Conservation (phyloP, 2,329 filamentous ascomycete genomes). For the Penicillium rolfsii region DNA sequence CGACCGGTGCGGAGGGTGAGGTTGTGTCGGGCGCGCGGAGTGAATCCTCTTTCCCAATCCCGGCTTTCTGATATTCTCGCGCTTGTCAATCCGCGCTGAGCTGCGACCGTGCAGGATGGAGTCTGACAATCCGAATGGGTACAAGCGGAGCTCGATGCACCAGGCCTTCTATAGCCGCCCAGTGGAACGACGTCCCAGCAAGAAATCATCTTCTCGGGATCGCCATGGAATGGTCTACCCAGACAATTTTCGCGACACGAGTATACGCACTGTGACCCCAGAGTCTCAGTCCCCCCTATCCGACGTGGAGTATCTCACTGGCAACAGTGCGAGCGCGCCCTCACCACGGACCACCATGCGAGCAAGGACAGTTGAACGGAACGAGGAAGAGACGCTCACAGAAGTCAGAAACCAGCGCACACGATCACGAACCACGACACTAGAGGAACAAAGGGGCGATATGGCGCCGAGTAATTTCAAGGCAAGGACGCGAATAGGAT, state of each 20-base stretch:
- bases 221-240: conserved; percentile 52
- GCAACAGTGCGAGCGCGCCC: conserved; percentile 36
- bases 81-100: conserved; percentile 21
- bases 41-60: conserved; percentile 31
- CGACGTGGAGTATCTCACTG: conserved; percentile 40
- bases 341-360: conserved; percentile 44
- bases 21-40: conserved; percentile 30
- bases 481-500: conserved; percentile 44
- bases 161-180: conserved; percentile 45
- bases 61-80: conserved; percentile 23
- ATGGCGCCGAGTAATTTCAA: conserved; percentile 40
- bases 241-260: conserved; percentile 49
- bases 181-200: conserved; percentile 50
- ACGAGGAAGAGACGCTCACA: conserved; percentile 39
- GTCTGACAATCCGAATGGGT: conserved; percentile 45
- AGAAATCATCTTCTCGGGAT: conserved; percentile 52
- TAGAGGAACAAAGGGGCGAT: conserved; percentile 48
- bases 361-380: conserved; percentile 38
- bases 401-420: conserved; percentile 42
- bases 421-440: conserved; percentile 46
- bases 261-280: conserved; percentile 53
- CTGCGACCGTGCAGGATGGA: conserved; percentile 41
- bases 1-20: conserved; percentile 27
- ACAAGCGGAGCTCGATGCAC: conserved; percentile 46
- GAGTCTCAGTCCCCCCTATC: conserved; percentile 49